Conservation (phyloP, 2,329 filamentous ascomycete species). For the Chaetothyriales sp. region DNA sequence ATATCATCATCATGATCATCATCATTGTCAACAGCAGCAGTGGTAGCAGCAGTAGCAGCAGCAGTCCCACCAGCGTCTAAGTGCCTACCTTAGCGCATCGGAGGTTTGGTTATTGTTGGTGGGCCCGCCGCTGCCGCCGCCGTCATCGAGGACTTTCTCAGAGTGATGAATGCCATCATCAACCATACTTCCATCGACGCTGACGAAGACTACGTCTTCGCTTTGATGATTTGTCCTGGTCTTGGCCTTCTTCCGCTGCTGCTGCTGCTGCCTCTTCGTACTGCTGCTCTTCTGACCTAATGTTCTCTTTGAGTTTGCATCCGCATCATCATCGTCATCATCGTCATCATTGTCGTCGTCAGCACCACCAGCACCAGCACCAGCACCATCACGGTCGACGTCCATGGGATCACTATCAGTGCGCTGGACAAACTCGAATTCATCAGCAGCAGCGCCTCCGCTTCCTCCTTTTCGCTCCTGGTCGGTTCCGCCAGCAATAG, state of each 20-base stretch:
- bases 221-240: constrained; percentile 17
- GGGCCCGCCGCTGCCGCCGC: too few relatives aligned
- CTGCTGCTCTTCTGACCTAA: neutral
- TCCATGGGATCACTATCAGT: constrained; percentile 9
- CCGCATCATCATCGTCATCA: neutral
- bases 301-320: neutral
- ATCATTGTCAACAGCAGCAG: too few relatives aligned
- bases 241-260: constrained; percentile 5
- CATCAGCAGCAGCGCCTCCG: constrained; percentile 6
- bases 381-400: constrained; percentile 7
- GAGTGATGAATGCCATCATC: constrained; percentile 3
- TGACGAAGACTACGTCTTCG: constrained; percentile 27
- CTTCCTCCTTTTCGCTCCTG: neutral
- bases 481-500: neutral
- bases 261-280: neutral
- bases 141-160: neutral
- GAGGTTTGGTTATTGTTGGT: neutral
- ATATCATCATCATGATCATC: too few relatives aligned
- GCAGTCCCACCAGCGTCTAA: neutral
- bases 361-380: neutral
- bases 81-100: neutral
- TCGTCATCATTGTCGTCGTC: neutral
- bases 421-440: constrained; percentile 11
- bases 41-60: too few relatives aligned
- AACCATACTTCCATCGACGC: constrained; percentile 17